Evolutionary conservation across 2,329 filamentous ascomycete genomes (phyloP).

Genomic region (Aureobasidium sp.): DNA sequence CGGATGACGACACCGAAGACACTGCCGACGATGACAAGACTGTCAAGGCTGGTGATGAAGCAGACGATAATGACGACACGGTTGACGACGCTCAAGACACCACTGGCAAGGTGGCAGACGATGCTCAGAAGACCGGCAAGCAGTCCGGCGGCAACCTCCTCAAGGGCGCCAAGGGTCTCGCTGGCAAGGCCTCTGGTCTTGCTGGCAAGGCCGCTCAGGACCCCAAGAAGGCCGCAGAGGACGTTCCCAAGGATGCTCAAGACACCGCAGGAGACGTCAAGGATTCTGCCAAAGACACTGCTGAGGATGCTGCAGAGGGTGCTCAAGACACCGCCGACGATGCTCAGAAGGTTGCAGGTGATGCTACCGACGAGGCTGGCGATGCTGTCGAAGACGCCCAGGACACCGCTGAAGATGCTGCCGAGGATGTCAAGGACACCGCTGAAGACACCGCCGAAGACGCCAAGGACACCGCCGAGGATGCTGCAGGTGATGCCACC

Average conservation of each 20-base stretch:
- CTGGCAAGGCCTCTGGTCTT: slow-evolving; percentile 41
- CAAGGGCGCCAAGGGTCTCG: slow-evolving; percentile 40
- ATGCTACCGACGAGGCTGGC: slow-evolving; percentile 30
- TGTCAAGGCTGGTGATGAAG: slow-evolving; percentile 35
- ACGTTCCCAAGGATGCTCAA: slow-evolving; percentile 25
- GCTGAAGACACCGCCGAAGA: slow-evolving; percentile 24
- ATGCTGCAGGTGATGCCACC: slow-evolving; percentile 20
- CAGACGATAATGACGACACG: slow-evolving; percentile 27
- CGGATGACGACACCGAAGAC: slow-evolving; percentile 34
- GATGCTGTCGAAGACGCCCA: slow-evolving; percentile 30
- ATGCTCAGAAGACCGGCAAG: slow-evolving; percentile 27
- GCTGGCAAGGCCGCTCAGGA: slow-evolving; percentile 38
- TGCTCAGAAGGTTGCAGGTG: slow-evolving; percentile 31
- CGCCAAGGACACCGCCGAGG: slow-evolving; percentile 27
- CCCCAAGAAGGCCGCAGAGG: slow-evolving; percentile 29
- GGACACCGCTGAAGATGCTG: slow-evolving; percentile 27
- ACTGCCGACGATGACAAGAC: slow-evolving; percentile 35
- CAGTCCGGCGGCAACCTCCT: slow-evolving; percentile 34
- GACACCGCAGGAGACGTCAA: slow-evolving; percentile 29
- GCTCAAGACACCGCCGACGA: slow-evolving; percentile 30
- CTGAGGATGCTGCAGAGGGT: slow-evolving; percentile 28
- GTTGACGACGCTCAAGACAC: slow-evolving; percentile 23
- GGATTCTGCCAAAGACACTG: slow-evolving; percentile 32
- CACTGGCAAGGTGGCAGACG: slow-evolving; percentile 29
- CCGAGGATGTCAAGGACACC: slow-evolving; percentile 26